Base-by-base conservation (phyloP, 129 eudicot species). In the Pulicaria dysenterica region DNA sequence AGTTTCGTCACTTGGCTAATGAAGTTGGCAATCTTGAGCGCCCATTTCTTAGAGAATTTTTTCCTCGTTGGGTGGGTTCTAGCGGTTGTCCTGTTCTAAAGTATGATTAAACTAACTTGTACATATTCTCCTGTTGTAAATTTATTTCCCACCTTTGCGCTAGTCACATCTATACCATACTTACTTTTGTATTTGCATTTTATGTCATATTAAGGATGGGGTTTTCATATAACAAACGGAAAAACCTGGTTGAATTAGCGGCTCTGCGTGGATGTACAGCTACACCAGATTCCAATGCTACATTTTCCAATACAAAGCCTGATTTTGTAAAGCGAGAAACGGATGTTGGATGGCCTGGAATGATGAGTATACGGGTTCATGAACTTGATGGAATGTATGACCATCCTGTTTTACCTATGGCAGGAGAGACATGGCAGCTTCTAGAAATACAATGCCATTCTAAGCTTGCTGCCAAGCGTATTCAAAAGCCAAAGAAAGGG, bases 301-400 rank as follows among this genome's bases (percentile, higher is more conserved):
- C 74, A 7, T 46, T 76, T 72, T 39, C 78, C 50, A 79, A 74
- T 72, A 39, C 84, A 61, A 94, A 84, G 49, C 67, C 78, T 5
- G 95, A 89, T 69, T 77, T 87, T 67, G 89, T 78, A 59, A 93
- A 85, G 64, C 88, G 87, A 12, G 98, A 90, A 66, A 86, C 83
- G 69, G 92, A 81, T 73, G 83, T 73, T 70, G 97, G 98, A 64
- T 90, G 97, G 97, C 98, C 98, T 42, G 98, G 98, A 64, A 90
- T 94, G 97, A 94, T 94, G 97, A 94, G 97, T 70, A 90, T 94
- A 63, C 75, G 96, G 63, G 96, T 90, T 76, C 97, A 94, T 77
- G 98, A 94, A 82, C 89, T 94, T 71, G 96, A 94, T 84, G 98
- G 98, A 75, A 90, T 87, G 96, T 91, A 94, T 88, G 98, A 94